These are phyloP conservation scores for Neurospora tetrasperma DNA, from an alignment of 495 filamentous ascomycete species.

Conservation along the genomic window DNA sequence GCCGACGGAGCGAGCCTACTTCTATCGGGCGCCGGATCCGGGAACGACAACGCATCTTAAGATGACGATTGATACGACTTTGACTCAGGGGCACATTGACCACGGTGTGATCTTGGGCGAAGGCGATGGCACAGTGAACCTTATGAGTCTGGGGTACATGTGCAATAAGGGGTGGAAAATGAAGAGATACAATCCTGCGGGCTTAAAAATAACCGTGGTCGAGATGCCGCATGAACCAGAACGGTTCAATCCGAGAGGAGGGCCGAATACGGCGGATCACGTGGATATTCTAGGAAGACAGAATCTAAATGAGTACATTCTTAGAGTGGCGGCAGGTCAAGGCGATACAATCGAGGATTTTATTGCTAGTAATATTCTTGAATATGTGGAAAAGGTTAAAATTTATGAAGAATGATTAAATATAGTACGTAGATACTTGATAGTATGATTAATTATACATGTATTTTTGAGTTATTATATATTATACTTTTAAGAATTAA, in stretches of 20 bases:
- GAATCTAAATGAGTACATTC: constrained; percentile 81
- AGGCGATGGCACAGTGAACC: constrained; percentile 87
- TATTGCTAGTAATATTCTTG: constrained; percentile 64
- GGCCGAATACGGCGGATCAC: constrained; percentile 93
- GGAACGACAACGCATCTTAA: constrained; percentile 56
- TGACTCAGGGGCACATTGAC: constrained; percentile 59
- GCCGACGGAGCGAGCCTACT: constrained; percentile 83
- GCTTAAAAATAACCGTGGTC: constrained; percentile 66
- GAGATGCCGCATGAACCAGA: constrained; percentile 98
- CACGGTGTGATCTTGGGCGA: constrained; percentile 88
- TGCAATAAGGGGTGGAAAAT: constrained; percentile 90
- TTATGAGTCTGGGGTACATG: constrained; percentile 90
- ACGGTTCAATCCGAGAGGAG: constrained; percentile 79
- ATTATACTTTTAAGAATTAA: too few species aligned
- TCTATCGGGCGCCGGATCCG: constrained; percentile 65
- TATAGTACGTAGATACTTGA: too few species aligned
- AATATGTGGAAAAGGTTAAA: constrained; percentile 72
- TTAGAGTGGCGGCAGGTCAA: constrained; percentile 79
- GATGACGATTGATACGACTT: constrained; percentile 78
- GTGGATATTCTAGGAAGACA: constrained; percentile 89
- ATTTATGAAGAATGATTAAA: constrained; percentile 39
- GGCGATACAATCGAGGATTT: constrained; percentile 71
- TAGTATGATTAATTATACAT: too few species aligned
- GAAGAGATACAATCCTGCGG: constrained; percentile 85
- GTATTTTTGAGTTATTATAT: too few species aligned